Evolutionary conservation across 495 filamentous ascomycete genomes (phyloP).

Genomic region (Paragyromitra xinjiangensis): DNA sequence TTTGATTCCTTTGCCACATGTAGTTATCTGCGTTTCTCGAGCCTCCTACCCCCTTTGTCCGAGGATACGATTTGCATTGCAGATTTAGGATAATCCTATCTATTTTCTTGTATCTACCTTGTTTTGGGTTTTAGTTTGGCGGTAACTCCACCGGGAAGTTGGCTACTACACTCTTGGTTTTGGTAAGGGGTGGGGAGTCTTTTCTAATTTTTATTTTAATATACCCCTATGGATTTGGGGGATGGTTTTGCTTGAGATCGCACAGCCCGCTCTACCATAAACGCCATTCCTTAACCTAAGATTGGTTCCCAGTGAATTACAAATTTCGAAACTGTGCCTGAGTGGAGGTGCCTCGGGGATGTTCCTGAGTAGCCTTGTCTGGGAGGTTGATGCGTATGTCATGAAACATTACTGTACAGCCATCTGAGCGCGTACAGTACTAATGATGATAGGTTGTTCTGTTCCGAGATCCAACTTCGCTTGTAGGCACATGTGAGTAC

Average conservation of each 20-base stretch:
- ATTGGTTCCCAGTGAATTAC: constrained; percentile 8
- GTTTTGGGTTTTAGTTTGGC: constrained; percentile 16
- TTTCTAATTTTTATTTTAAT: not conserved
- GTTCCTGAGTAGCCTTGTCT: not conserved
- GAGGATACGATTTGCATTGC: constrained; percentile 1
- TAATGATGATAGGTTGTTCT: not conserved
- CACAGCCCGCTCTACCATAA: not conserved
- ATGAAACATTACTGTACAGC: not conserved
- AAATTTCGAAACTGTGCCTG: constrained; percentile 12
- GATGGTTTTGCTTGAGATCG: not conserved
- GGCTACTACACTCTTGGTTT: not conserved
- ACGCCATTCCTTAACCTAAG: not conserved
- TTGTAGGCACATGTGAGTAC: constrained; percentile 1
- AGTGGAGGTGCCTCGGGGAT: no score
- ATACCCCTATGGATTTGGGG: not conserved
- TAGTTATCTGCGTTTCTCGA: not conserved
- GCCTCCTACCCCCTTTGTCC: constrained; percentile 5
- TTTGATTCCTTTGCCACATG: constrained; percentile 2
- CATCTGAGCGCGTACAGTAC: not conserved
- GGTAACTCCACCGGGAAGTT: not conserved
- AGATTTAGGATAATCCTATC: not conserved
- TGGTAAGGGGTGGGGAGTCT: not conserved
- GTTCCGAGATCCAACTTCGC: constrained; percentile 2
- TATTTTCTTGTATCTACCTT: constrained; percentile 18
- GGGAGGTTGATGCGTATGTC: not conserved